Evolutionary conservation across 495 filamentous ascomycete genomes (phyloP).

Genomic region (Pyrenula massariospora): DNA sequence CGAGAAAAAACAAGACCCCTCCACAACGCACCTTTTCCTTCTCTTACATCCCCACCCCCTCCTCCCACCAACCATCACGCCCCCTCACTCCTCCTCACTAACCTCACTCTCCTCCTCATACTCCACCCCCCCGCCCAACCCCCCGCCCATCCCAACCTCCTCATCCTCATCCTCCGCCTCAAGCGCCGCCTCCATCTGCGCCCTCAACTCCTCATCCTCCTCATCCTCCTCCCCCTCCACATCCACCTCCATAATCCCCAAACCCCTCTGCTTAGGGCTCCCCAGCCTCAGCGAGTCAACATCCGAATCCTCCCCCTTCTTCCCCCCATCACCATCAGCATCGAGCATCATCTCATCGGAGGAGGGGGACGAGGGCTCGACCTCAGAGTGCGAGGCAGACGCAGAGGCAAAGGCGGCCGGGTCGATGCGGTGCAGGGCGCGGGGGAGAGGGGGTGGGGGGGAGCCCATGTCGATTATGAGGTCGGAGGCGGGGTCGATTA

Average conservation of each 20-base stretch:
- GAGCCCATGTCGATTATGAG: constrained; percentile 41
- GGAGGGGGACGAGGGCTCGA: constrained; percentile 26
- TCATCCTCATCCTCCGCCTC: constrained; percentile 28
- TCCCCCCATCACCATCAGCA: constrained; percentile 15
- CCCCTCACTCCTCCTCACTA: constrained; percentile 33
- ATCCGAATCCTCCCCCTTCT: constrained; percentile 12
- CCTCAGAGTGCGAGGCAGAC: neutral
- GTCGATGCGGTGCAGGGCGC: constrained; percentile 12
- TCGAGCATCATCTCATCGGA: constrained; percentile 29
- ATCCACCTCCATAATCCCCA: constrained; percentile 11
- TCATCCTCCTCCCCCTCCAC: constrained; percentile 4
- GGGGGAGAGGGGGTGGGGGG: constrained; percentile 22
- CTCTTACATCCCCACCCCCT: no score
- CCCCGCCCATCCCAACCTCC: constrained; percentile 24
- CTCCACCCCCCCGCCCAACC: constrained; percentile 19
- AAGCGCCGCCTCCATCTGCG: constrained; percentile 38
- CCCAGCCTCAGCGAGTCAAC: constrained; percentile 26
- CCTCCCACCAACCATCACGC: no score
- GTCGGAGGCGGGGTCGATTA: constrained; percentile 27
- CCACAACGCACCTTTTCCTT: no score
- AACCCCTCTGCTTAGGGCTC: constrained; percentile 29
- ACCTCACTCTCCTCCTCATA: constrained; percentile 40
- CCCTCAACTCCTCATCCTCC: constrained; percentile 29
- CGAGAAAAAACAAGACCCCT: no score
- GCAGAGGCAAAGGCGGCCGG: neutral